Base-by-base conservation (phyloP, 768 basidiomycete species). In the Daedalea quercina region DNA sequence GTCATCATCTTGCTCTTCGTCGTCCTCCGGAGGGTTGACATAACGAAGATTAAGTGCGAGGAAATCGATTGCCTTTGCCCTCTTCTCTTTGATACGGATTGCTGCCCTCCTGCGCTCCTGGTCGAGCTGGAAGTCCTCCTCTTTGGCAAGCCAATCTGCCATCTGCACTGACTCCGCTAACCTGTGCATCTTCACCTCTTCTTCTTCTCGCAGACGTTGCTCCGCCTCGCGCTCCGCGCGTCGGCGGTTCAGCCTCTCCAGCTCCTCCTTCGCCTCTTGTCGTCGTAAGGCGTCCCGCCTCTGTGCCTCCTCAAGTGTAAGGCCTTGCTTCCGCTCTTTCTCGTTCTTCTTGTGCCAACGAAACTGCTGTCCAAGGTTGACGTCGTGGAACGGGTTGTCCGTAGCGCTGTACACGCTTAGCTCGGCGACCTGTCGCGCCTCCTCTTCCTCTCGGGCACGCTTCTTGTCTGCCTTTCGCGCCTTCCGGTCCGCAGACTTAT, bases 291-390 rank as follows among this genome's bases (percentile, higher is more conserved):
- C 82, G 71, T 99, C 96, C 60, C 80, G 80, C 57, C 77, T 76
- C 56, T 88, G 85, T 1, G 87, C 76, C 63, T 99, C 96, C 0
- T 83, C 84, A 1, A 83, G 63, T 0, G 84, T 80, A 46, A 98
- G 63, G 1, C 96, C 96, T 54, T 82, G 72, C 70, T 95, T 97
- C 62, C 82, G 80, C 67, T 99, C 96, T 73, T 93, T 92, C 68
- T 99, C 96, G 24, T 84, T 81, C 74, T 99, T 99, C 77, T 99
- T 99, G 72, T 94, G 90, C 96, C 96, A 99, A 53, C 89, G 84
- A 69, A 99, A 99, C 67, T 94, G 92, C 65, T 97, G 91, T 20
- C 85, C 87, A 28, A 98, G 85, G 68, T 98, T 97, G 56, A 91
- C 85, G 62, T 98, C 96, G 70, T 96, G 92, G 75, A 98, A 99